These are phyloP conservation scores for Polychaeton citri DNA, from an alignment of 2,329 filamentous ascomycete genomes.

Conservation along the genomic window DNA sequence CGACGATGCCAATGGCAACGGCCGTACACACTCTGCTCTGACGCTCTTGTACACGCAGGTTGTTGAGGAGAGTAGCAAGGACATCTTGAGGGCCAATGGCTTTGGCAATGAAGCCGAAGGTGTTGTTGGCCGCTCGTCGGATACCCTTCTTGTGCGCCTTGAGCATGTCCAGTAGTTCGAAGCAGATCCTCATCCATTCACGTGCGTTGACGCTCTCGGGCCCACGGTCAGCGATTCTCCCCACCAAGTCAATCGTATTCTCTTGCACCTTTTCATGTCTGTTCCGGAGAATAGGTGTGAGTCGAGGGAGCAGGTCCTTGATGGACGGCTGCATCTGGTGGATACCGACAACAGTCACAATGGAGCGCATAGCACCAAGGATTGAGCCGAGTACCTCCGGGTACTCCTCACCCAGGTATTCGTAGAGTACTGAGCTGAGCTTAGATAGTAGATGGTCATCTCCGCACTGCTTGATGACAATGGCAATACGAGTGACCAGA, in stretches of 20 bases:
- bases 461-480: conserved; percentile 98
- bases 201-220: conserved; percentile 92
- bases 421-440: conserved; percentile 85
- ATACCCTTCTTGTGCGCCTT: conserved; percentile 99
- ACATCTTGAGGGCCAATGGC: conserved; percentile 97
- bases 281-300: conserved; percentile 96
- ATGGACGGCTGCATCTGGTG: conserved; percentile 97
- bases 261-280: conserved; percentile 98
- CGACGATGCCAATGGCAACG: conserved; percentile 95
- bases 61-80: conserved; percentile 87
- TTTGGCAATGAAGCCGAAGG: conserved; percentile 98
- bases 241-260: conserved; percentile 95
- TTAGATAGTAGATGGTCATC: conserved; percentile 95
- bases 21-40: conserved; percentile 97
- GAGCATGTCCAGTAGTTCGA: conserved; percentile 96
- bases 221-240: conserved; percentile 92
- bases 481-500: conserved; percentile 88
- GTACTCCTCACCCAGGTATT: conserved; percentile 97
- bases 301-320: conserved; percentile 82
- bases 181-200: conserved; percentile 99
- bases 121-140: conserved; percentile 95
- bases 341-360: conserved; percentile 96
- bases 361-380: conserved; percentile 82
- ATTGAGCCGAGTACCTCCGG: conserved; percentile 96
- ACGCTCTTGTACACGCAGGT: conserved; percentile 89